A percentile compares a stretch with the other conserved stretches of the same genome.
phyloP scores from a whole-genome alignment of 176 grass and related monocot genomes.

The Aegilops umbellulata region DNA sequence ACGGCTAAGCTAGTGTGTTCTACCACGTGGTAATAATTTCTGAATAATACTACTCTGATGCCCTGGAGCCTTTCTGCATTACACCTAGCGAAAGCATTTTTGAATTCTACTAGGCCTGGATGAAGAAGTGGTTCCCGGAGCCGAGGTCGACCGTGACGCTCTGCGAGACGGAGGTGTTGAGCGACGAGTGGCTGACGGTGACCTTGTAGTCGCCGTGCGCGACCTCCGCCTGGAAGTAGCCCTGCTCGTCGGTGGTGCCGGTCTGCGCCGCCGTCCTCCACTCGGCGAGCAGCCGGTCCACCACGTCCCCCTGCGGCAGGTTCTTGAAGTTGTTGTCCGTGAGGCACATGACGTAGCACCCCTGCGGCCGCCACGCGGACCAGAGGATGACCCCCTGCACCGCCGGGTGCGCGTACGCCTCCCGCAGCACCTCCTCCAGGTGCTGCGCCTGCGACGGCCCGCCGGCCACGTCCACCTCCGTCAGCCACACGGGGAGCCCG shows the following conservation, averaged over 20 bases:
- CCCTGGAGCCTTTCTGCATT: not conserved
- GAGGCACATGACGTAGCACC: conserved; percentile 81
- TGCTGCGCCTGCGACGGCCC: conserved; percentile 38
- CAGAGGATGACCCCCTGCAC: conserved; percentile 81
- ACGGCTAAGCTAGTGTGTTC: conserved; percentile 24
- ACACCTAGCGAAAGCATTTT: not conserved
- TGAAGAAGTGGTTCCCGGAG: conserved; percentile 29
- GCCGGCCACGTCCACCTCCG: conserved; percentile 67
- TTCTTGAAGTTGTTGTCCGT: conserved; percentile 76
- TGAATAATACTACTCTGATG: not conserved
- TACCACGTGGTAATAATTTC: not conserved
- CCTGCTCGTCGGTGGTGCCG: conserved; percentile 47
- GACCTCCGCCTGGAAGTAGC: conserved; percentile 48
- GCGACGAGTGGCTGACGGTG: conserved; percentile 50
- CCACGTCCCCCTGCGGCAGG: conserved; percentile 59
- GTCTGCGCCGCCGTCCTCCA: conserved; percentile 41
- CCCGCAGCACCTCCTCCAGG: conserved; percentile 71
- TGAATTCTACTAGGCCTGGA: conserved; percentile 43
- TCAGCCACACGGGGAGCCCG: conserved; percentile 82
- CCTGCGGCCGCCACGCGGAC: conserved; percentile 58
- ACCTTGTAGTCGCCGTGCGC: conserved; percentile 70
- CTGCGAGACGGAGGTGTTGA: conserved; percentile 43
- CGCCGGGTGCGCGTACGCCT: conserved; percentile 81
- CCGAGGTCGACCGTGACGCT: conserved; percentile 57
- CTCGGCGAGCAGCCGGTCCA: conserved; percentile 71